Percentiles rank a stretch among this genome's conserved stretches.
Evolutionary conservation across 2,329 filamentous ascomycete species (phyloP).

Genomic region (Colletotrichum noveboracense): DNA sequence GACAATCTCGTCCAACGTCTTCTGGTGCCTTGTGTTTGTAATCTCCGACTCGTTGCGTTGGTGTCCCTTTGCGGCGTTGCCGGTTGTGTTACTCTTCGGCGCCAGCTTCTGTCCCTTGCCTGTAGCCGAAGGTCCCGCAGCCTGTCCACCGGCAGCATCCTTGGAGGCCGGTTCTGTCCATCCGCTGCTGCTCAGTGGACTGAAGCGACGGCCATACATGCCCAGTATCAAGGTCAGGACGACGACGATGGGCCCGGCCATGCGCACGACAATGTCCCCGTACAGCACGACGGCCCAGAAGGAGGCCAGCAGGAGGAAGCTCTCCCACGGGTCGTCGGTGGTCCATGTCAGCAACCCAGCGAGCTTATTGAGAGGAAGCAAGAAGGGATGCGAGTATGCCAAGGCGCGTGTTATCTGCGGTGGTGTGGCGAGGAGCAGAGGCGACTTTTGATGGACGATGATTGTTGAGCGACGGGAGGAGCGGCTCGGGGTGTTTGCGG

Average conservation of each 20-base stretch:
- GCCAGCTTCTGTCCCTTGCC: constrained; percentile 5
- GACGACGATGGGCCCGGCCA: constrained; percentile 82
- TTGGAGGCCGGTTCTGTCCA: constrained; percentile 61
- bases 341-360: constrained; percentile 93
- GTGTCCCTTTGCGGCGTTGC: constrained; percentile 38
- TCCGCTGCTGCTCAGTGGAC: constrained; percentile 84
- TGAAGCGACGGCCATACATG: constrained; percentile 92
- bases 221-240: constrained; percentile 82
- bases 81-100: constrained; percentile 25
- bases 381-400: constrained; percentile 94
- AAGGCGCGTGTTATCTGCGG: constrained; percentile 93
- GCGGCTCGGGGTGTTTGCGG: constrained; percentile 65
- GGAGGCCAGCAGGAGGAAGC: constrained; percentile 82
- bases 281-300: constrained; percentile 92
- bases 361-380: constrained; percentile 86
- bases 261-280: constrained; percentile 81
- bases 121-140: not conserved
- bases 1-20: constrained; percentile 96
- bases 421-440: constrained; percentile 88
- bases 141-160: constrained; percentile 17
- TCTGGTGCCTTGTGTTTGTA: constrained; percentile 78
- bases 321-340: constrained; percentile 93
- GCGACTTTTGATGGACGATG: constrained; percentile 95
- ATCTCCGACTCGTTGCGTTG: constrained; percentile 58
- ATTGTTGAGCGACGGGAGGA: constrained; percentile 82